Base-by-base conservation (phyloP, 108 stramenopile genomes). In the Epipyxis sp. region DNA sequence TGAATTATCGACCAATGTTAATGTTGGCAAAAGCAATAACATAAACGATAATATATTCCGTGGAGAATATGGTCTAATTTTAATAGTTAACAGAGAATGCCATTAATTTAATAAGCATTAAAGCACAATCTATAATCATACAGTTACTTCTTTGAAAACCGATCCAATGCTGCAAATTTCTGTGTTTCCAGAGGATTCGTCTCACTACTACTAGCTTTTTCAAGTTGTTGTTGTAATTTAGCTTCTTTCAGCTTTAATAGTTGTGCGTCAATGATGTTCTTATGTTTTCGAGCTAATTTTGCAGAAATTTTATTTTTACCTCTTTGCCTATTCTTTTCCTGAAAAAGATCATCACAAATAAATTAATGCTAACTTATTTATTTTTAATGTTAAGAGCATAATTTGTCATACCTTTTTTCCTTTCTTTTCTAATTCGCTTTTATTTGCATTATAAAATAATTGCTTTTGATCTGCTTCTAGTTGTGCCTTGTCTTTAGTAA, bases 231-330 rank as follows among this genome's bases (percentile, higher is more conserved):
- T n/a, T n/a, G n/a, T n/a, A n/a, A n/a, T n/a, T n/a, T n/a, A 78
- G 94, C 93, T 35, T 87, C 80, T 59, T 79, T 62, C 43, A 83
- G 58, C 40, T 81, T 83, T 20, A 74, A 40, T 1, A 69, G 82
- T 68, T 92, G 90, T 59, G 88, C 90, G 76, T 96, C 94, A 13
- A 97, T 78, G 42, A 99, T 87, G 79, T 99, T 99, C 80, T 87
- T 86, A 62, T 92, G 89, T 76, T 94, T 95, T 27, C 95, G 89
- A 71, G 89, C 77, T 45, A 99, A 85, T 82, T 96, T 92, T 57
- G 93, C 94, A 54, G 91, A 90, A 83, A 97, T 95, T 87, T 99
- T 99, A 82, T 90, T 95, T 43, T 92, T 84, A 20, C 96, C 98
- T 42, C 97, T 85, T 87, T 90, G 94, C 88, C 92, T 94, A 35